phyloP scores from a whole-genome alignment of 805 yeast genomes.

The Lipomyces mesembrius region DNA sequence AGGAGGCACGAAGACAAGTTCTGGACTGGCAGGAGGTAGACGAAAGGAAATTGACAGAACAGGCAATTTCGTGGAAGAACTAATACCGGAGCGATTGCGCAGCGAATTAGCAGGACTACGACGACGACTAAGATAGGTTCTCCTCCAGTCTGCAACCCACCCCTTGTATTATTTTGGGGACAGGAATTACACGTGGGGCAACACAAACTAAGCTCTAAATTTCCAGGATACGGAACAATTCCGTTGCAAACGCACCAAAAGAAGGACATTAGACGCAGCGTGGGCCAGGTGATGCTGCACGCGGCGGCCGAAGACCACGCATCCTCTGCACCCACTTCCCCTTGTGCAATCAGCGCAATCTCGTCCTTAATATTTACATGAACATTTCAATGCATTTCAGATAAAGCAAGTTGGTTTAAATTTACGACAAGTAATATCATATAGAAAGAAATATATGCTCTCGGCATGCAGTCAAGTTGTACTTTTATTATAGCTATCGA shows the following conservation, averaged over 20 bases:
- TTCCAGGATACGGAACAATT: too few species aligned
- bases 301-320: background rate
- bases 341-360: background rate
- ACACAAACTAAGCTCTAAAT: too few species aligned
- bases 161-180: background rate
- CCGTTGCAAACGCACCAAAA: background rate
- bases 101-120: background rate
- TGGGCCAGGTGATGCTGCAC: background rate
- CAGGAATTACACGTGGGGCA: too few species aligned
- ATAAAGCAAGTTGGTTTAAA: too few species aligned
- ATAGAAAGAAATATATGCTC: too few species aligned
- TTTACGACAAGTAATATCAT: too few species aligned
- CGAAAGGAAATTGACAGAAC: background rate
- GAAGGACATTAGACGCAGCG: background rate
- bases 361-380: too few species aligned
- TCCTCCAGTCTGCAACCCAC: background rate
- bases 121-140: background rate
- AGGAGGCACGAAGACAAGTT: background rate
- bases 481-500: too few species aligned
- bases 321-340: background rate
- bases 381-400: too few species aligned
- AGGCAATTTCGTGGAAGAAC: background rate
- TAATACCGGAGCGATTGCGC: background rate
- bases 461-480: too few species aligned
- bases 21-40: background rate